phyloP scores from a whole-genome alignment of 1,139 yeast genomes.

The Suhomyces taliae region DNA sequence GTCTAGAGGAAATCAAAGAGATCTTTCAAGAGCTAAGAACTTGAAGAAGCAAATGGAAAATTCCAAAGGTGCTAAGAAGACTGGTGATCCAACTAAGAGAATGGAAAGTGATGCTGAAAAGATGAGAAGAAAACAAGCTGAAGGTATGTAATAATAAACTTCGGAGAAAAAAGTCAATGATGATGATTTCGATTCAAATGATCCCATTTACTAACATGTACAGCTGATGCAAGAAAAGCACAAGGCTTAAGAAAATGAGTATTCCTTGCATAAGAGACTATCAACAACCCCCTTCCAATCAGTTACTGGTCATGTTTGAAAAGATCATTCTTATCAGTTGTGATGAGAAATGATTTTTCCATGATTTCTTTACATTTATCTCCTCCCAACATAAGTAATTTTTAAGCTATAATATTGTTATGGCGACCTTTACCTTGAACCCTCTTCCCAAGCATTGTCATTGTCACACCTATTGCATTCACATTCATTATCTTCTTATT shows the following conservation, averaged over 20 bases:
- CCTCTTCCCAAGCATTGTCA: neutral
- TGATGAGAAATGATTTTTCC: neutral
- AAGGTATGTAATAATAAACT: slow-evolving; percentile 50
- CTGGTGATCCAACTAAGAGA: slow-evolving; percentile 82
- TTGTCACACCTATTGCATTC: neutral
- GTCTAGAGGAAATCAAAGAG: slow-evolving; percentile 98
- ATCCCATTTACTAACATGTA: too few relatives aligned
- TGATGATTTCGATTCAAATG: too few relatives aligned
- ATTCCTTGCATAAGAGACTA: neutral
- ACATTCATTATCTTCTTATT: neutral
- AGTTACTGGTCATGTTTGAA: neutral
- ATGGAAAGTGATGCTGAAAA: slow-evolving; percentile 86
- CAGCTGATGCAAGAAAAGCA: slow-evolving; percentile 65
- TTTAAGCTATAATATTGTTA: neutral
- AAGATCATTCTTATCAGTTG: neutral
- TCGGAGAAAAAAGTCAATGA: too few relatives aligned
- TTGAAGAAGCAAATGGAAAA: slow-evolving; percentile 71
- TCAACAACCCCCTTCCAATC: neutral
- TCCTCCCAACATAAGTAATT: neutral
- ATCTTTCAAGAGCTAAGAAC: slow-evolving; percentile 87
- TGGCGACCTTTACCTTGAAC: neutral
- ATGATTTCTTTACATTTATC: neutral
- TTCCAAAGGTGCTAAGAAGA: slow-evolving; percentile 61
- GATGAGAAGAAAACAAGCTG: slow-evolving; percentile 84
- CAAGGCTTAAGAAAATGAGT: slow-evolving; percentile 21